Percentiles rank a stretch among this genome's conserved stretches.
Conservation (phyloP, 1,139 yeast species). For the Zygosaccharomyces pseudobailii region DNA sequence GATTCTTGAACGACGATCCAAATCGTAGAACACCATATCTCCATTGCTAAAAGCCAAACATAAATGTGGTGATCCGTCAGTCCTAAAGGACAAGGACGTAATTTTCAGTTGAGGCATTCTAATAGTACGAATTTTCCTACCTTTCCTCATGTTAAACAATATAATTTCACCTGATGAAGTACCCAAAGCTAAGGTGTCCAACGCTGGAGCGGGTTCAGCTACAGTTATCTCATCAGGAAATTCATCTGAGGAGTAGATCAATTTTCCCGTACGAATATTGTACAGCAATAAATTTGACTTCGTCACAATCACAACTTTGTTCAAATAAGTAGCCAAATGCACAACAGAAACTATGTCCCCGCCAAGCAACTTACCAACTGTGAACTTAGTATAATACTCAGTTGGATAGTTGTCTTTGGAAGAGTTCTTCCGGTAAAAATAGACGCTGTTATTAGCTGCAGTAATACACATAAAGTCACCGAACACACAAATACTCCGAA, state of each 20-base stretch:
- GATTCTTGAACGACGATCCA: slow-evolving; percentile 64
- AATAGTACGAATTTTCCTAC: slow-evolving; percentile 51
- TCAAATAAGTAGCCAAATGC: slow-evolving; percentile 90
- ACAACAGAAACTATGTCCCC: slow-evolving; percentile 55
- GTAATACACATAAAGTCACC: slow-evolving; percentile 75
- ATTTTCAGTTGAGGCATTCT: slow-evolving; percentile 55
- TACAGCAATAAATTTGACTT: slow-evolving; percentile 55
- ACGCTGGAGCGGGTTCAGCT: slow-evolving; percentile 77
- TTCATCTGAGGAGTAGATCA: slow-evolving; percentile 55
- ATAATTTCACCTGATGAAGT: slow-evolving; percentile 61
- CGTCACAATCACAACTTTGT: slow-evolving; percentile 77
- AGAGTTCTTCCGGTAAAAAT: slow-evolving; percentile 56
- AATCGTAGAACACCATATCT: slow-evolving; percentile 79
- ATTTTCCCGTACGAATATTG: slow-evolving; percentile 75
- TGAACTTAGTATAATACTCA: slow-evolving; percentile 62
- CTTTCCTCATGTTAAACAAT: slow-evolving; percentile 67
- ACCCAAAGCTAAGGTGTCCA: slow-evolving; percentile 80
- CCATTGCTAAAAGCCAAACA: slow-evolving; percentile 80
- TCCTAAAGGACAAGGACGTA: slow-evolving; percentile 78
- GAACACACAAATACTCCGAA: slow-evolving; percentile 56
- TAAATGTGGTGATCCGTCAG: slow-evolving; percentile 83
- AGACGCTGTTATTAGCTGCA: slow-evolving; percentile 47
- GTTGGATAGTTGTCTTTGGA: slow-evolving; percentile 48
- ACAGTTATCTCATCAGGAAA: slow-evolving; percentile 52
- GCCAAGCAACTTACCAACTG: slow-evolving; percentile 58